Conservation (phyloP, 2,329 filamentous ascomycete genomes). For the Gaeumannomyces tritici region DNA sequence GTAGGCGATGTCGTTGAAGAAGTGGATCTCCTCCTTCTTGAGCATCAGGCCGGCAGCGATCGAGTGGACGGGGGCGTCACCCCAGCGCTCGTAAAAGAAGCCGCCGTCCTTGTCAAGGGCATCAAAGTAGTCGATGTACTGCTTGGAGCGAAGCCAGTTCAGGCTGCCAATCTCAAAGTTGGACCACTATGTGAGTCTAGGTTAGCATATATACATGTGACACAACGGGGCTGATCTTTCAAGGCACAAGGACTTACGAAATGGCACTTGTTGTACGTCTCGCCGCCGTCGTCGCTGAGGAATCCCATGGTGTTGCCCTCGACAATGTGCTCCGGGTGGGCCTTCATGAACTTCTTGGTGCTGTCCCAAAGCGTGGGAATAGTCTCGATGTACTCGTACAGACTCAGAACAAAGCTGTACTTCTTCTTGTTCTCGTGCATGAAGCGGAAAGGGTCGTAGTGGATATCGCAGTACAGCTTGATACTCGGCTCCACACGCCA, state of each 20-base stretch:
- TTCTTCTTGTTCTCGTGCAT: constrained; percentile 97
- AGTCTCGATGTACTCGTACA: constrained; percentile 95
- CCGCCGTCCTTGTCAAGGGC: constrained; percentile 82
- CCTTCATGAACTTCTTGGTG: constrained; percentile 86
- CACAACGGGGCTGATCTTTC: too few species aligned
- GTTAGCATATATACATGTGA: constrained; percentile 12
- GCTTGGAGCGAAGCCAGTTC: constrained; percentile 81
- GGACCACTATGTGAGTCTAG: constrained; percentile 60
- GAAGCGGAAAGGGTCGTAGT: constrained; percentile 92
- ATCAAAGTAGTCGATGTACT: constrained; percentile 87
- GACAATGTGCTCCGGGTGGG: constrained; percentile 79
- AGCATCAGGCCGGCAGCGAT: constrained; percentile 83
- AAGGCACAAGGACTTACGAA: constrained; percentile 54
- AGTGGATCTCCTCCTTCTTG: constrained; percentile 90
- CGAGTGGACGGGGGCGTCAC: constrained; percentile 95
- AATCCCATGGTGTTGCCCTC: constrained; percentile 83
- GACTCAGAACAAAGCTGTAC: constrained; percentile 90
- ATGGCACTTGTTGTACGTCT: constrained; percentile 94
- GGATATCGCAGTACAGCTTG: constrained; percentile 90
- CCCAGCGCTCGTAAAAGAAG: constrained; percentile 99
- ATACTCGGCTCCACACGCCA: constrained; percentile 98
- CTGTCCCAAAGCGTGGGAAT: constrained; percentile 95
- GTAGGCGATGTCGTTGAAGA: constrained; percentile 98
- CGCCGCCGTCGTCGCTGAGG: constrained; percentile 81
- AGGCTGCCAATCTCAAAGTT: constrained; percentile 97